A percentile compares a stretch with the other conserved stretches of the same genome.
Evolutionary conservation across 1,284 basidiomycete species (phyloP).

Genomic region (Boletus holoroseus): DNA sequence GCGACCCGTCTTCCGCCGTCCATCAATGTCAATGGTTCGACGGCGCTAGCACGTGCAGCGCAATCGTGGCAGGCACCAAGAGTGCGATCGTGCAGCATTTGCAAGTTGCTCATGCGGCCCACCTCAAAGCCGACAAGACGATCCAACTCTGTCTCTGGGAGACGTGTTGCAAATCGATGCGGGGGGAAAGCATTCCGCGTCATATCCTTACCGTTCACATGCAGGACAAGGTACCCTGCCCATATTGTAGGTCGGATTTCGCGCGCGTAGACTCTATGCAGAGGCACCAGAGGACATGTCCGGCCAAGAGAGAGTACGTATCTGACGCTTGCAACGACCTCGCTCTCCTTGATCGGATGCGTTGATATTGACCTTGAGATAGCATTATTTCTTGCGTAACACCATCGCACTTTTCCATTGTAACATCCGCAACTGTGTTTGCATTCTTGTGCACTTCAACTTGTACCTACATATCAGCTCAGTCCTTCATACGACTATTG

Average conservation of each 20-base stretch:
- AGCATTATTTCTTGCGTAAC: constrained; percentile 1
- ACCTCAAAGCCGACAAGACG: constrained; percentile 5
- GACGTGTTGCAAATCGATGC: constrained; percentile 18
- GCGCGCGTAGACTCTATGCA: constrained; percentile 26
- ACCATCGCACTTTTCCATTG: neutral
- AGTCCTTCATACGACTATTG: neutral
- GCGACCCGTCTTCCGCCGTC: neutral
- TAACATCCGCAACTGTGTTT: neutral
- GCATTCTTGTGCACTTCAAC: neutral
- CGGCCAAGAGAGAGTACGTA: neutral
- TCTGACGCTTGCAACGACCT: neutral
- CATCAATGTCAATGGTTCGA: constrained; percentile 16
- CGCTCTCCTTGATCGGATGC: neutral
- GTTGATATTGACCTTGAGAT: neutral
- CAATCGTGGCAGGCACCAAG: constrained; percentile 5
- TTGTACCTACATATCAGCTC: neutral
- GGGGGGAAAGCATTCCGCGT: constrained; percentile 22
- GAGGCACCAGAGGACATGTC: constrained; percentile 22
- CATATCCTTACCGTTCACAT: constrained; percentile 24
- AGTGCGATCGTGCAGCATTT: constrained; percentile 18
- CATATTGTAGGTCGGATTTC: constrained; percentile 14
- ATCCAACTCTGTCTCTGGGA: constrained; percentile 15
- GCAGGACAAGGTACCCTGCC: constrained; percentile 20
- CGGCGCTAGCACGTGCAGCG: neutral
- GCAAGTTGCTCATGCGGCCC: constrained; percentile 5